phyloP scores from a whole-genome alignment of 441 rosid genomes.

The Dalechampia spathulata region DNA sequence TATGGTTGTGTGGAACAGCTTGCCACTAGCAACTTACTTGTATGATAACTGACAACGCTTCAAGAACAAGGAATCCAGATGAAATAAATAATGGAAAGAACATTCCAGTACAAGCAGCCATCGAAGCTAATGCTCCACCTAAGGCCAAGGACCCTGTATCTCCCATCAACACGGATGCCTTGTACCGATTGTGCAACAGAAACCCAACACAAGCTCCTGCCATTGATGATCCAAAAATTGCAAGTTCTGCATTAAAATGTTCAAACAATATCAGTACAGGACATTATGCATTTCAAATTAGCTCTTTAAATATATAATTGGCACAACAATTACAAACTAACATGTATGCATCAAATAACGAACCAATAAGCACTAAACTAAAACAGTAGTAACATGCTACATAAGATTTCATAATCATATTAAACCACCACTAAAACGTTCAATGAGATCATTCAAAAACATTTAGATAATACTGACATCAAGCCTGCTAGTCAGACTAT shows the following conservation, averaged over 20 bases:
- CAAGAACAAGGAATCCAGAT: constrained; percentile 67
- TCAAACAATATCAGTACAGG: constrained; percentile 7
- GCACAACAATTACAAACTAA: not conserved
- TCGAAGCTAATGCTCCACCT: constrained; percentile 89
- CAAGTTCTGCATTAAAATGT: constrained; percentile 44
- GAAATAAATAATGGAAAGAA: constrained; percentile 76
- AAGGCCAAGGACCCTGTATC: constrained; percentile 78
- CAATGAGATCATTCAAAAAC: too few relatives aligned
- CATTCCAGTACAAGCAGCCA: constrained; percentile 97
- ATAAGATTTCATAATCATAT: not conserved
- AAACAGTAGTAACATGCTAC: not conserved
- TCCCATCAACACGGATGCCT: constrained; percentile 82
- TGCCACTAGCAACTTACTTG: constrained; percentile 41
- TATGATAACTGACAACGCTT: constrained; percentile 52
- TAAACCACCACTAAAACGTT: not conserved
- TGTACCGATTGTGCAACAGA: constrained; percentile 75
- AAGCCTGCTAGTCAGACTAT: too few relatives aligned
- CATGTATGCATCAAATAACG: not conserved
- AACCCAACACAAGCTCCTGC: constrained; percentile 95
- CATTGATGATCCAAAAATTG: constrained; percentile 90
- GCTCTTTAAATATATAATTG: too few relatives aligned
- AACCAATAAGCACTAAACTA: not conserved
- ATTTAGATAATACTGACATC: too few relatives aligned
- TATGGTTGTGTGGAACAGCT: not conserved
- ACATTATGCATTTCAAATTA: too few relatives aligned